Percentiles rank a stretch among this genome's conserved stretches.
phyloP scores from a whole-genome alignment of 352 stramenopile genomes.

The Pythium aphanidermatum region DNA sequence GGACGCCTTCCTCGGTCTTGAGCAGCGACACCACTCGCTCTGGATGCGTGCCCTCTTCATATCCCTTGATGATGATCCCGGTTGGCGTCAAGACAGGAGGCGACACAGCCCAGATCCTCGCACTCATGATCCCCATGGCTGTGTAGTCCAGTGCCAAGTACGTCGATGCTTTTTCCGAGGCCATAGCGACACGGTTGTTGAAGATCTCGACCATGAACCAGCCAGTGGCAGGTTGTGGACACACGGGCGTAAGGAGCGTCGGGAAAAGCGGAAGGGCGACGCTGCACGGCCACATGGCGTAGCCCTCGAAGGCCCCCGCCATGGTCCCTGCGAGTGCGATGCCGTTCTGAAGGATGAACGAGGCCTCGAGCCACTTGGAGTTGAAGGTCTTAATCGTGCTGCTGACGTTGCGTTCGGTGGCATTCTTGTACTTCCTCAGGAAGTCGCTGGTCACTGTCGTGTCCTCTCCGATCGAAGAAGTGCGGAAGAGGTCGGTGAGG shows the following conservation, averaged over 20 bases:
- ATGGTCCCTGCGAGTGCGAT: conserved; percentile 13
- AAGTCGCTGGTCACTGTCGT: conserved; percentile 13
- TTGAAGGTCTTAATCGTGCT: conserved; percentile 14
- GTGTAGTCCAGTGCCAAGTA: no score
- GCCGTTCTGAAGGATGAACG: conserved; percentile 6
- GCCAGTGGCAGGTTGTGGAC: no score
- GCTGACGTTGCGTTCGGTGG: conserved; percentile 5
- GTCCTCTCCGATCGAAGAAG: conserved; percentile 6
- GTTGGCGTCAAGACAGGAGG: neutral
- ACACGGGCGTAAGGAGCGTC: conserved; percentile 3
- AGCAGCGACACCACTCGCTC: conserved; percentile 11
- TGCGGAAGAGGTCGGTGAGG: conserved; percentile 6
- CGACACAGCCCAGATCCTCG: conserved; percentile 6
- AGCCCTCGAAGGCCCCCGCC: conserved; percentile 13
- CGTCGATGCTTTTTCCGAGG: no score
- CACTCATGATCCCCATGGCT: no score
- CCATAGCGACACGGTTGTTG: no score
- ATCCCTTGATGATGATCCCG: conserved; percentile 6
- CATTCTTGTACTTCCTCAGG: conserved; percentile 9
- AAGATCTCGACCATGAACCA: no score
- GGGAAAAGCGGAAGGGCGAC: conserved; percentile 1
- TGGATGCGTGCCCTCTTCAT: conserved; percentile 17
- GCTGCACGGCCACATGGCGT: conserved; percentile 7
- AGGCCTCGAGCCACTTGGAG: conserved; percentile 3
- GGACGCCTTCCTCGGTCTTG: conserved; percentile 8